phyloP scores from a whole-genome alignment of 1,284 basidiomycete species.

The Taiwanofungus camphoratus region DNA sequence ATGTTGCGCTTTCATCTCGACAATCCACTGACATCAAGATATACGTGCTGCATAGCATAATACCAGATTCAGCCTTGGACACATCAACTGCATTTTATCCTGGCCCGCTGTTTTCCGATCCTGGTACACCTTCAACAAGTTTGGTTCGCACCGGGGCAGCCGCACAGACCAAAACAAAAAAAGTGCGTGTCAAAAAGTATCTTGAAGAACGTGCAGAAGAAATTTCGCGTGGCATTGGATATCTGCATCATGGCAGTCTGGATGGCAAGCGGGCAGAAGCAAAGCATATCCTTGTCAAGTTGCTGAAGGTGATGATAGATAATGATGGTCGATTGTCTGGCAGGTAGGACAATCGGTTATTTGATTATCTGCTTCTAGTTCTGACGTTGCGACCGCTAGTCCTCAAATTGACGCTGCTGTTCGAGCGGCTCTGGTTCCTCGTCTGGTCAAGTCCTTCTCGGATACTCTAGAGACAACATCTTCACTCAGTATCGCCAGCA shows the following conservation, averaged over 20 bases:
- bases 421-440: slow-evolving; percentile 59
- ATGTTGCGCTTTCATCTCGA: slow-evolving; percentile 70
- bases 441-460: slow-evolving; percentile 28
- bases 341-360: slow-evolving; percentile 45
- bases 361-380: background rate
- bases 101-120: slow-evolving; percentile 81
- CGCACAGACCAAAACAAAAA: slow-evolving; percentile 75
- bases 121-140: slow-evolving; percentile 57
- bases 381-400: slow-evolving; percentile 39
- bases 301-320: slow-evolving; percentile 78
- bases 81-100: slow-evolving; percentile 61
- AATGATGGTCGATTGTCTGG: slow-evolving; percentile 83
- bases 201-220: slow-evolving; percentile 72
- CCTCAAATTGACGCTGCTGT: slow-evolving; percentile 64
- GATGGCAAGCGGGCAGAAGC: slow-evolving; percentile 67
- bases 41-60: slow-evolving; percentile 58
- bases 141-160: slow-evolving; percentile 62
- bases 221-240: slow-evolving; percentile 70
- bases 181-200: slow-evolving; percentile 73
- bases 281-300: slow-evolving; percentile 68
- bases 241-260: slow-evolving; percentile 48
- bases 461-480: slow-evolving; percentile 18
- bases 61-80: slow-evolving; percentile 64
- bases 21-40: slow-evolving; percentile 68
- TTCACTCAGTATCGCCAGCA: slow-evolving; percentile 6